These are phyloP conservation scores for Saksenaea vasiformis DNA, from an alignment of 371 early-diverging fungal species.

Conservation along the genomic window DNA sequence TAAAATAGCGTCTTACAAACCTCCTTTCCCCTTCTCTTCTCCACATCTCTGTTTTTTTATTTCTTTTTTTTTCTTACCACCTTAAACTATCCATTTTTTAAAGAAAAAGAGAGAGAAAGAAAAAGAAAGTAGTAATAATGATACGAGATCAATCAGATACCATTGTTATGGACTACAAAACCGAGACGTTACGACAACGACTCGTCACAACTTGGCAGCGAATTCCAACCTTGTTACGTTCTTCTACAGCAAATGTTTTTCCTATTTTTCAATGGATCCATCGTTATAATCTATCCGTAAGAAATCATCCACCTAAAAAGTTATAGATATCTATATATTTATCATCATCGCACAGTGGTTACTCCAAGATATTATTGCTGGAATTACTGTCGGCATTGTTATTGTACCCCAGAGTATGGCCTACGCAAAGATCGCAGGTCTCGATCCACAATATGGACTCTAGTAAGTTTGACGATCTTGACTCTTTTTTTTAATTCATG, in stretches of 20 bases:
- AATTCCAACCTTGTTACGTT: not conserved
- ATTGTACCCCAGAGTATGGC: conserved; percentile 89
- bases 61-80: not conserved
- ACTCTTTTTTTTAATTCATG: not conserved
- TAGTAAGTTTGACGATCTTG: conserved; percentile 28
- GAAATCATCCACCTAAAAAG: no score
- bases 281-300: conserved; percentile 32
- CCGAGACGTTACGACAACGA: conserved; percentile 9
- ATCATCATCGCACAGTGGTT: conserved; percentile 64
- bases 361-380: conserved; percentile 83
- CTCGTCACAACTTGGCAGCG: not conserved
- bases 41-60: not conserved
- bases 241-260: conserved; percentile 12
- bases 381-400: conserved; percentile 83
- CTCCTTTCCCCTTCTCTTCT: not conserved
- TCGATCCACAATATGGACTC: conserved; percentile 54
- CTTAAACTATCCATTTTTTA: not conserved
- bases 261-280: conserved; percentile 34
- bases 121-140: not conserved
- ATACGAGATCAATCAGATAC: not conserved
- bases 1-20: not conserved
- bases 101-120: not conserved
- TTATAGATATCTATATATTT: no score
- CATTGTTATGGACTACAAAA: conserved; percentile 13
- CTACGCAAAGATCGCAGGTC: conserved; percentile 79